Percentiles rank a stretch among this genome's conserved stretches.
phyloP scores from a whole-genome alignment of 768 basidiomycete species.

The Lactarius indigo region DNA sequence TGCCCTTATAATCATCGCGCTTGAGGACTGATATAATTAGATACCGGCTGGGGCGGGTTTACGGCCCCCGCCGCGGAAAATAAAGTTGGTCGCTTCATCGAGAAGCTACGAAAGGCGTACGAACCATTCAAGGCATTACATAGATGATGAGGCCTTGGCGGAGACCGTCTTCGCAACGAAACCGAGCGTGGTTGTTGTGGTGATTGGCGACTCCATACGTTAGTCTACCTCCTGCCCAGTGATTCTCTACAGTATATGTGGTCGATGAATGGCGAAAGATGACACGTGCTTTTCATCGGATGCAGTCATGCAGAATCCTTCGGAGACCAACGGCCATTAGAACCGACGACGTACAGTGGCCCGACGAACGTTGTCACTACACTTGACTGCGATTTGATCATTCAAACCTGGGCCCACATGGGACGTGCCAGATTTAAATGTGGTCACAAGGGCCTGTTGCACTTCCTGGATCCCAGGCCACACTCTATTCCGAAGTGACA shows the following conservation, averaged over 20 bases:
- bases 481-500: too few species aligned
- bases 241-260: background rate
- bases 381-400: too few species aligned
- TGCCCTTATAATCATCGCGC: background rate
- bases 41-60: conserved; percentile 91
- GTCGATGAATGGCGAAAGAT: background rate
- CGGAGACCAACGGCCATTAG: too few species aligned
- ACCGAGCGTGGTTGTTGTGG: conserved; percentile 80
- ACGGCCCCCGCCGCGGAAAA: conserved; percentile 71
- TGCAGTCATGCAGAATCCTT: background rate
- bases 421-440: background rate
- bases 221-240: background rate
- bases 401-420: background rate
- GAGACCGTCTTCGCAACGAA: conserved; percentile 81
- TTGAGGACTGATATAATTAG: conserved; percentile 34
- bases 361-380: background rate
- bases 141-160: conserved; percentile 50
- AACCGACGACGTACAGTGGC: background rate
- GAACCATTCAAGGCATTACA: conserved; percentile 49
- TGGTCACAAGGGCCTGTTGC: too few species aligned
- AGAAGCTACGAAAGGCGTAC: conserved; percentile 45
- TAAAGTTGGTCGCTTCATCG: conserved; percentile 61
- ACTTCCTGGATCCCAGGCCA: too few species aligned
- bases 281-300: background rate
- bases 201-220: conserved; percentile 36